Conservation (phyloP, 371 early-diverging fungal species). For the Entomophthora muscae region DNA sequence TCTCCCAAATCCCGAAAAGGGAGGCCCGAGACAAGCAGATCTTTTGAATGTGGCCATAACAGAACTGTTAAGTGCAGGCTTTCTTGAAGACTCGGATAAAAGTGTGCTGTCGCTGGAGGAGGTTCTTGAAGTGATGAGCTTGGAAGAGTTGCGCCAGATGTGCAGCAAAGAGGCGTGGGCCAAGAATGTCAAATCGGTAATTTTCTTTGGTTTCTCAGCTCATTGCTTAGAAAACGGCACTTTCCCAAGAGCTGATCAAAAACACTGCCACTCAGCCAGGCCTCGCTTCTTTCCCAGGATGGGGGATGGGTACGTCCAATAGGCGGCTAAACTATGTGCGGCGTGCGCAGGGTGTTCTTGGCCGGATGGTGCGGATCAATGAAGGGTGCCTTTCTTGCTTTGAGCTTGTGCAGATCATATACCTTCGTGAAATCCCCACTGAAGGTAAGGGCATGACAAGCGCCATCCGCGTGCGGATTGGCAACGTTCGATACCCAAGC, state of each 20-base stretch:
- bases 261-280: not conserved
- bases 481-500: constrained; percentile 30
- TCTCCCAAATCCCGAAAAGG: not conserved
- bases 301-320: not conserved
- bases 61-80: not conserved
- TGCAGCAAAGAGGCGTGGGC: not conserved
- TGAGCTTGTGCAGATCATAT: constrained; percentile 28
- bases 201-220: not conserved
- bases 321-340: not conserved
- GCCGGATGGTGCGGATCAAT: not conserved
- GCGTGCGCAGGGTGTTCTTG: not conserved
- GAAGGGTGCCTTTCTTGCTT: constrained; percentile 13
- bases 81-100: not conserved
- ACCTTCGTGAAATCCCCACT: constrained; percentile 21
- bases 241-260: not conserved
- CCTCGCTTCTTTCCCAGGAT: not conserved
- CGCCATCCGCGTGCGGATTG: constrained; percentile 33
- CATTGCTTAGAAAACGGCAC: not conserved
- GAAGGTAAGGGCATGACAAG: constrained; percentile 20
- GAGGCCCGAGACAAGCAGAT: not conserved
- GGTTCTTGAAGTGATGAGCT: not conserved
- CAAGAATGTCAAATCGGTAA: not conserved
- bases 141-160: not conserved
- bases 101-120: not conserved
- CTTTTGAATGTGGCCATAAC: not conserved